phyloP scores from a whole-genome alignment of 1,284 basidiomycete genomes.

The Pseudomicrostroma phylloplanum region DNA sequence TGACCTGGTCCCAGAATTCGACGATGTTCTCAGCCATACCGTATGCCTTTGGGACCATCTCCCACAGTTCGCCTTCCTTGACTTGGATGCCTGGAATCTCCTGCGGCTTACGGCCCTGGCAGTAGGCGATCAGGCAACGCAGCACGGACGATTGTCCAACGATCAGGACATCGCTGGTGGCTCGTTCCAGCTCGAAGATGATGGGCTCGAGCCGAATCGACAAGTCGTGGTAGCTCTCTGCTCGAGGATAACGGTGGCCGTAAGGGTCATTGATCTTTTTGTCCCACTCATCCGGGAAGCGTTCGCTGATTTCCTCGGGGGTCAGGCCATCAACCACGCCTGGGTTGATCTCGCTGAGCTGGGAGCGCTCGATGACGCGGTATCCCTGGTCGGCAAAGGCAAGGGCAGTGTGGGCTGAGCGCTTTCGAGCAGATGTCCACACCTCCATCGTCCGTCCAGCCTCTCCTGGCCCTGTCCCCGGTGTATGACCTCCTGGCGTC shows the following conservation, averaged over 20 bases:
- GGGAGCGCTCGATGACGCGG: constrained; percentile 78
- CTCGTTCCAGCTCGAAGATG: constrained; percentile 74
- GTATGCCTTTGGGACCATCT: constrained; percentile 46
- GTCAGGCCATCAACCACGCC: constrained; percentile 74
- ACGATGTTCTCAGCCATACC: constrained; percentile 34
- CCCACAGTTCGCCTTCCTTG: constrained; percentile 46
- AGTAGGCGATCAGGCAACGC: constrained; percentile 66
- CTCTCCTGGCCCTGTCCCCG: constrained; percentile 57
- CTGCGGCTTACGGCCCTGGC: constrained; percentile 82
- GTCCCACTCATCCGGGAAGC: constrained; percentile 89
- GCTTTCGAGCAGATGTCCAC: constrained; percentile 88
- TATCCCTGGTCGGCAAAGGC: constrained; percentile 69
- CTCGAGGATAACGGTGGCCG: constrained; percentile 62
- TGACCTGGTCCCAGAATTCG: constrained; percentile 42
- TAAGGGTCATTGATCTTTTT: constrained; percentile 83
- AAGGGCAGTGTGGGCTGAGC: constrained; percentile 91
- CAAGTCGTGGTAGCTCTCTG: constrained; percentile 75
- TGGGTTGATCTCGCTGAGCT: constrained; percentile 97
- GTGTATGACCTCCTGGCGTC: constrained; percentile 36
- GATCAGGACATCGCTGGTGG: constrained; percentile 63
- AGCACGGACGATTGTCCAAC: constrained; percentile 88
- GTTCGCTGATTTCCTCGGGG: constrained; percentile 78
- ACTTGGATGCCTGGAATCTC: constrained; percentile 96
- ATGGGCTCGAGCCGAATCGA: constrained; percentile 63
- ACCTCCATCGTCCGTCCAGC: constrained; percentile 63